Percentiles rank a stretch among this genome's conserved stretches.
Conservation (phyloP, 768 basidiomycete genomes). For the Auricularia sp. region DNA sequence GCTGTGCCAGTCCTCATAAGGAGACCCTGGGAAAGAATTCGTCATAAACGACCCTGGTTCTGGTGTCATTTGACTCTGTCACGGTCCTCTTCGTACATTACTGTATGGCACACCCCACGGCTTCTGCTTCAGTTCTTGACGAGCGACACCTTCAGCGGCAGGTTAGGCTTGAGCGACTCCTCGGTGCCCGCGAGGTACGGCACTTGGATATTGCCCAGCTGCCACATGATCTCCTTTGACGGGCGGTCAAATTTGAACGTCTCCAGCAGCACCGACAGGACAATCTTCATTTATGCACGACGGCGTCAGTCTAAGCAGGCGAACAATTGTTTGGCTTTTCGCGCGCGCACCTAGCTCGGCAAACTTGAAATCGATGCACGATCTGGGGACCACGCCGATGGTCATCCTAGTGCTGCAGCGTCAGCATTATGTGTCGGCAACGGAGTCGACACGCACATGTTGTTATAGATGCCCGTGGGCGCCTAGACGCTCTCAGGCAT, state of each 20-base stretch:
- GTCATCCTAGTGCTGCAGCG: background rate
- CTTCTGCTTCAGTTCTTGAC: background rate
- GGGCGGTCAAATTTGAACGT: background rate
- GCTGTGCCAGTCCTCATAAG: too few relatives aligned
- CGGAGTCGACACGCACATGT: constrained; percentile 2
- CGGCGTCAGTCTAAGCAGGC: too few relatives aligned
- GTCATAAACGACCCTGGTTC: too few relatives aligned
- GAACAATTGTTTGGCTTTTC: background rate
- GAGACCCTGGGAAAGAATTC: too few relatives aligned
- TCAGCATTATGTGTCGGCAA: background rate
- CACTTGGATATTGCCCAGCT: constrained; percentile 3
- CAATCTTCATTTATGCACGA: background rate
- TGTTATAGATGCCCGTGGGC: constrained; percentile 6
- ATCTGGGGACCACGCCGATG: background rate
- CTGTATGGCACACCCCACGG: too few relatives aligned
- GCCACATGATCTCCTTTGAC: constrained; percentile 3
- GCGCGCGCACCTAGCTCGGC: constrained; percentile 3
- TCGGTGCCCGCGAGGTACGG: constrained; percentile 1
- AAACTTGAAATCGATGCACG: constrained; percentile 2
- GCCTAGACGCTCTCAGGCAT: constrained; percentile 3
- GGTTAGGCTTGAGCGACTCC: background rate
- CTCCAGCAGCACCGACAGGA: constrained; percentile 1
- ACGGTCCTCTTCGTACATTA: too few relatives aligned
- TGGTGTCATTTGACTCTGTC: too few relatives aligned
- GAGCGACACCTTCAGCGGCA: constrained; percentile 3